phyloP scores from a whole-genome alignment of 257 asterid genomes.

The Catharanthus roseus region DNA sequence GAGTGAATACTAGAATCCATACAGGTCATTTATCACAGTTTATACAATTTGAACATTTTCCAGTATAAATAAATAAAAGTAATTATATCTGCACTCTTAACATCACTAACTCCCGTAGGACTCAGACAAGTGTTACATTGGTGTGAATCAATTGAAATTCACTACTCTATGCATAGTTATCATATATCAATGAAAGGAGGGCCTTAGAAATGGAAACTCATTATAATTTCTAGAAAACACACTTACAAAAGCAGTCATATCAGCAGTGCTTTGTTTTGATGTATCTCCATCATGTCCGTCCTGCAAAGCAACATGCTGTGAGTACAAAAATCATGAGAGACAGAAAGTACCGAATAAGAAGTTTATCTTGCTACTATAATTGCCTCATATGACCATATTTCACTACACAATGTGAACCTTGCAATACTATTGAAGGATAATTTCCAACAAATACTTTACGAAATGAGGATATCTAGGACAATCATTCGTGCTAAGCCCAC shows the following conservation, averaged over 20 bases:
- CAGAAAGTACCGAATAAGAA: not conserved
- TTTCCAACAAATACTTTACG: not conserved
- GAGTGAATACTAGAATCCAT: not conserved
- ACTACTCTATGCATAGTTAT: not conserved
- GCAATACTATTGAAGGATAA: not conserved
- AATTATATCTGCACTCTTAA: not conserved
- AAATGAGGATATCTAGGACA: not conserved
- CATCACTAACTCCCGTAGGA: not conserved
- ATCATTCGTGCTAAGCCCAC: not conserved
- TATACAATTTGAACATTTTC: not conserved
- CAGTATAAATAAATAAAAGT: not conserved
- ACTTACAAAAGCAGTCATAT: constrained; percentile 86
- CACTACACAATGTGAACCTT: not conserved
- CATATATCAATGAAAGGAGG: not conserved
- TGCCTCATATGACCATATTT: not conserved
- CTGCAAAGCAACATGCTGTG: constrained; percentile 32
- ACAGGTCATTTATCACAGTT: not conserved
- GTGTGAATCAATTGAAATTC: not conserved
- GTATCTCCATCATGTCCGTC: constrained; percentile 65
- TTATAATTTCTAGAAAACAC: not conserved
- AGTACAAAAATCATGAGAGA: not conserved
- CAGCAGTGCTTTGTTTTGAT: constrained; percentile 68
- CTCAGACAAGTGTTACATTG: not conserved
- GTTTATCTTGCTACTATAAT: not conserved
- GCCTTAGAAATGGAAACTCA: not conserved